Percentiles rank a stretch among this genome's conserved stretches.
phyloP scores from a whole-genome alignment of 257 asterid genomes.

The Lycium ferocissimum region DNA sequence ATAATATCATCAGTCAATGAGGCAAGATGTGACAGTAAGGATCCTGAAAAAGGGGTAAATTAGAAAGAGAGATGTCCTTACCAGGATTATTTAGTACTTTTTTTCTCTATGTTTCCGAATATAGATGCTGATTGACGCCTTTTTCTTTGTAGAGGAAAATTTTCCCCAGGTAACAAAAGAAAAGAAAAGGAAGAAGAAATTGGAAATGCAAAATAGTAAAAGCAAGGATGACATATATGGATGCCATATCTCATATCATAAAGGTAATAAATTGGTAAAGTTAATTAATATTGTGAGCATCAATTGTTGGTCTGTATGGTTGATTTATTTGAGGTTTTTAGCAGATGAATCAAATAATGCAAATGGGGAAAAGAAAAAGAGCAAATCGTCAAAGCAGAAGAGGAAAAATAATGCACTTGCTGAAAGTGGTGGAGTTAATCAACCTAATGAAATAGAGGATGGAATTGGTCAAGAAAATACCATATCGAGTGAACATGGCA shows the following conservation, averaged over 20 bases:
- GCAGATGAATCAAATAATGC: constrained; percentile 42
- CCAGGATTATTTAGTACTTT: no score
- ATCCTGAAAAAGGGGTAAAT: not conserved
- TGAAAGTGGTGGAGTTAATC: constrained; percentile 22
- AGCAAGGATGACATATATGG: constrained; percentile 33
- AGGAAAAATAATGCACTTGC: constrained; percentile 32
- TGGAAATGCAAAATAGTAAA: constrained; percentile 27
- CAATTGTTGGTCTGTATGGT: not conserved
- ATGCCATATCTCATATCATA: constrained; percentile 32
- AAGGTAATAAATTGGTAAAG: constrained; percentile 38
- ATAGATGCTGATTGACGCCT: not conserved
- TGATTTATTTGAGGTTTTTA: constrained; percentile 32
- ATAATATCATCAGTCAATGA: not conserved
- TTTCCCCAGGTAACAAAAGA: constrained; percentile 28
- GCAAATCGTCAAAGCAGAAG: constrained; percentile 46
- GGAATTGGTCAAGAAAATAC: constrained; percentile 32
- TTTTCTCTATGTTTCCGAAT: not conserved
- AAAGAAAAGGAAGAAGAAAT: constrained; percentile 40
- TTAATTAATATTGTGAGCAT: not conserved
- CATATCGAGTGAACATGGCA: constrained; percentile 37
- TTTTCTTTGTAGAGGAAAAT: constrained; percentile 30
- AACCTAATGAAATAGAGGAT: constrained; percentile 38
- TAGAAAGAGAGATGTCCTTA: not conserved
- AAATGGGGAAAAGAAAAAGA: constrained; percentile 42
- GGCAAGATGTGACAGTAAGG: not conserved